Conservation (phyloP, 345 rosid species). For the Firmiana major region DNA sequence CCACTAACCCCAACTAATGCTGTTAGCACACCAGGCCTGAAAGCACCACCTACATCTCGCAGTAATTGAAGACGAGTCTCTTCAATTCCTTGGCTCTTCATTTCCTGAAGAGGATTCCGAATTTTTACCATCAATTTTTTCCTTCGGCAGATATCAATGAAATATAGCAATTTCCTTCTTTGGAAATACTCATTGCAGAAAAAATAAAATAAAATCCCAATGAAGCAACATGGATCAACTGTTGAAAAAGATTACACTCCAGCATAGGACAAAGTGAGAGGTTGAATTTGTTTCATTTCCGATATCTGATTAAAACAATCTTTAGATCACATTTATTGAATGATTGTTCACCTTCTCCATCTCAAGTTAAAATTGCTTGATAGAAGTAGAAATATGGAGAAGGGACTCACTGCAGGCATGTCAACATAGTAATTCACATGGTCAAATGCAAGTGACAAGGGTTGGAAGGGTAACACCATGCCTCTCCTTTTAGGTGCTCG, state of each 20-base stretch:
- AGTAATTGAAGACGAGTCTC: conserved; percentile 59
- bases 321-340: neutral
- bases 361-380: neutral
- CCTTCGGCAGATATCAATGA: neutral
- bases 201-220: neutral
- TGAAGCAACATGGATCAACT: neutral
- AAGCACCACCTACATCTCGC: conserved; percentile 64
- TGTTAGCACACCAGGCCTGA: conserved; percentile 74
- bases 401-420: conserved; percentile 64
- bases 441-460: conserved; percentile 67
- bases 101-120: conserved; percentile 47
- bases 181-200: neutral
- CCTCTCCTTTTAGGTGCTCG: conserved; percentile 30
- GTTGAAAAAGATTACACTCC: neutral
- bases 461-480: conserved; percentile 78
- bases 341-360: neutral
- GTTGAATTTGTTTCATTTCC: neutral
- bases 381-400: neutral
- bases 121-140: neutral
- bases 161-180: neutral
- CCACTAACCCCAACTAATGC: conserved; percentile 83
- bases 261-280: neutral
- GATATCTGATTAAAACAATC: neutral
- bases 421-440: conserved; percentile 68
- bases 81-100: conserved; percentile 61